Percentiles rank a stretch among this genome's conserved stretches.
These are phyloP conservation scores for Carex myosuroides DNA, from an alignment of 176 grass and related monocot species.

Conservation along the genomic window DNA sequence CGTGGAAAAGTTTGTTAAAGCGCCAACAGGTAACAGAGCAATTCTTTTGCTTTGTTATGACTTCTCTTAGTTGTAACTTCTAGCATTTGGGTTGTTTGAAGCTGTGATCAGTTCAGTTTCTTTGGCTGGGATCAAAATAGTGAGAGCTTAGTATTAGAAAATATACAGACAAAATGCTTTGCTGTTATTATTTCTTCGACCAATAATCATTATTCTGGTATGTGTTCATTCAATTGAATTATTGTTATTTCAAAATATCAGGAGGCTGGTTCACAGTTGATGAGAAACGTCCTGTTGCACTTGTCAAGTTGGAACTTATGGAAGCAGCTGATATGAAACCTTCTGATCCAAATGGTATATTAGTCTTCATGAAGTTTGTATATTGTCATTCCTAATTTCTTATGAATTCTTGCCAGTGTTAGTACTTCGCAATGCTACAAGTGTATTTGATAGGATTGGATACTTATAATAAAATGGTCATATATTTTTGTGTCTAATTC, in stretches of 20 bases:
- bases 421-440: slow-evolving; percentile 3
- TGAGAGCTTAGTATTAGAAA: background rate
- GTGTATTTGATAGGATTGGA: background rate
- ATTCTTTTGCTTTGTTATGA: background rate
- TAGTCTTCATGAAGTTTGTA: slow-evolving; percentile 3
- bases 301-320: slow-evolving; percentile 76
- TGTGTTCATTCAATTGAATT: slow-evolving; percentile 1
- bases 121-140: background rate
- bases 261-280: slow-evolving; percentile 72
- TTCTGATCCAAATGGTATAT: slow-evolving; percentile 83
- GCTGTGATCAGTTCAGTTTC: background rate
- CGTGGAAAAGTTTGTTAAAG: slow-evolving; percentile 71
- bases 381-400: slow-evolving; percentile 1
- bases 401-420: slow-evolving; percentile 16
- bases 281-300: slow-evolving; percentile 66
- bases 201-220: background rate
- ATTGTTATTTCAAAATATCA: slow-evolving; percentile 31
- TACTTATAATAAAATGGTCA: background rate
- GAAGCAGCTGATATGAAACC: slow-evolving; percentile 95
- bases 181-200: background rate
- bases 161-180: background rate
- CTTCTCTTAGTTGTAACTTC: background rate
- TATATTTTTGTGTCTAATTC: background rate
- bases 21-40: slow-evolving; percentile 49
- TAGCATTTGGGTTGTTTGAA: background rate